Conservation (phyloP, 257 asterid species). For the Knoxia roxburghii region DNA sequence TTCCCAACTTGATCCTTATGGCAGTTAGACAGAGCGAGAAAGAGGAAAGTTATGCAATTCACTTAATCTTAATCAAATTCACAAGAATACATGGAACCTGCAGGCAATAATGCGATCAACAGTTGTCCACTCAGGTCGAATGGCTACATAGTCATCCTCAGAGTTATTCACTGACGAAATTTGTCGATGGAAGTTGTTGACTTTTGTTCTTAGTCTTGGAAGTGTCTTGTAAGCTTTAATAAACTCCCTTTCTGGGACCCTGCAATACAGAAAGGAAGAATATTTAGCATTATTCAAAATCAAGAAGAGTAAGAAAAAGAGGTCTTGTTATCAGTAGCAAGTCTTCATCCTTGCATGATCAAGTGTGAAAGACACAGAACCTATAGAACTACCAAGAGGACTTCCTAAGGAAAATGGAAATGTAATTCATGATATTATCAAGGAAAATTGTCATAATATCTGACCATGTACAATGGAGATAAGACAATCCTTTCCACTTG, state of each 20-base stretch:
- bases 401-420: neutral
- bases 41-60: too few relatives aligned
- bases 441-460: slow-evolving; percentile 15
- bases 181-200: slow-evolving; percentile 74
- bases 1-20: neutral
- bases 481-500: slow-evolving; percentile 91
- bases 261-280: slow-evolving; percentile 28
- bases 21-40: neutral
- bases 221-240: slow-evolving; percentile 79
- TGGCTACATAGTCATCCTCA: slow-evolving; percentile 76
- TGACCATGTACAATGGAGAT: slow-evolving; percentile 94
- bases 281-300: neutral
- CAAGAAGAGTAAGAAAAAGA: neutral
- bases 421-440: slow-evolving; percentile 5
- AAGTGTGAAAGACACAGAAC: neutral
- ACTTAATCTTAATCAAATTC: neutral
- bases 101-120: slow-evolving; percentile 83
- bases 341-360: neutral
- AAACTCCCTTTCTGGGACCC: slow-evolving; percentile 94
- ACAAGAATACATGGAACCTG: slow-evolving; percentile 49
- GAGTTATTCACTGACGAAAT: slow-evolving; percentile 56
- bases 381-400: neutral
- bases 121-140: slow-evolving; percentile 94
- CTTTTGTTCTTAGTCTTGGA: slow-evolving; percentile 85
- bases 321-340: neutral